Base-by-base conservation (phyloP, 225 moss, liverwort and hornwort species). In the Physcomitrellopsis africana region DNA sequence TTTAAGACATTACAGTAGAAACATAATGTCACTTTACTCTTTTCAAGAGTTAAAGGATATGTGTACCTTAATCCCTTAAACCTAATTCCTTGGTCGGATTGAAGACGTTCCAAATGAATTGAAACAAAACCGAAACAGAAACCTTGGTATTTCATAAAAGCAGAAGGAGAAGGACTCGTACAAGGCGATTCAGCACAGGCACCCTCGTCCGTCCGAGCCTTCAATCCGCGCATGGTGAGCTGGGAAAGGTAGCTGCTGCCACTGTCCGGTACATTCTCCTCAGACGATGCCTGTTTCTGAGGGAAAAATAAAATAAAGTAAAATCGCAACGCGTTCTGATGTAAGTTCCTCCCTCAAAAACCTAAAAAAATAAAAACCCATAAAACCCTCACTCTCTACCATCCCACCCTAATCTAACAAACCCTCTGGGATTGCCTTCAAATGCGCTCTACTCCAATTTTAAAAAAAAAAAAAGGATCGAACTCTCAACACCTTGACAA, bases 241-340 rank as follows among this genome's bases (percentile, higher is more conserved):
- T 88, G 77, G 29, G 88, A 82, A 32, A 88, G 83, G 70, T 88
- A 88, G 79, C 85, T 88, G 63, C 85, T 85, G 57, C 88, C 88
- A 60, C 85, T 85, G 5, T 85, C 88, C 51, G 63, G 72, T 9
- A 58, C 8, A 27, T 54, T 84, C 41, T 77, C 84, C 29, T 77
- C 77, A 44, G 72, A 82, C 5, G 62, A 60, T 26, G 60, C 57
- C 73, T 76, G 82, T 63, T 84, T 84, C 82, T 82, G 73, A 51
- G 13, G 13, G 67, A 7, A 58, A 7, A 62, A 3, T 10, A 9
- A 11, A 24, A 3, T 3, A 26, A 11, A 11, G 16, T 12, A 47
- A 10, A 67, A 37, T 37, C 32, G 32, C 32, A 2, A 37, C 7
- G 32, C 5, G 32, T 37, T 37, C 32, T 18, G 37, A 19, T 61